phyloP scores from a whole-genome alignment of 208 protist species.

The Leishmania tropica region DNA sequence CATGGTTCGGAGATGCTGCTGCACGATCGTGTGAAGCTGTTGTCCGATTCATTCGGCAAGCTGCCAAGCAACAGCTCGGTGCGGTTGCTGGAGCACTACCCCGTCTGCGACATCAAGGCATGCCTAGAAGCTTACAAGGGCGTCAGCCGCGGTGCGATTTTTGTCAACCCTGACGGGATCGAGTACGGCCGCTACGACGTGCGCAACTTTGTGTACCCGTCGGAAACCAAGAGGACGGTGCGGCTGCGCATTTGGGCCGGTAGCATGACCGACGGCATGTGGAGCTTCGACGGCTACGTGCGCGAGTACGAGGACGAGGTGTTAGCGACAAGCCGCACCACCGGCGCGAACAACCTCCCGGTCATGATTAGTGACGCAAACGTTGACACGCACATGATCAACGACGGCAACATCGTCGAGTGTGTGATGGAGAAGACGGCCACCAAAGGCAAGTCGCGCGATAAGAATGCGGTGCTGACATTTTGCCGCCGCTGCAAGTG shows the following conservation, averaged over 20 bases:
- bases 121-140: slow-evolving; percentile 58
- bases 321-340: slow-evolving; percentile 33
- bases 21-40: slow-evolving; percentile 59
- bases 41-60: slow-evolving; percentile 59
- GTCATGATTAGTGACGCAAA: slow-evolving; percentile 63
- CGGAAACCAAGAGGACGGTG: slow-evolving; percentile 62
- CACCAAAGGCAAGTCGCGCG: slow-evolving; percentile 32
- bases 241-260: slow-evolving; percentile 74
- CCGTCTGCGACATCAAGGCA: slow-evolving; percentile 53
- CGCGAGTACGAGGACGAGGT: slow-evolving; percentile 56
- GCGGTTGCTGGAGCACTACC: slow-evolving; percentile 69
- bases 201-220: slow-evolving; percentile 75
- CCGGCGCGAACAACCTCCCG: slow-evolving; percentile 25
- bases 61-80: slow-evolving; percentile 42
- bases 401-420: slow-evolving; percentile 89
- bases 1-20: slow-evolving; percentile 60
- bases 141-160: slow-evolving; percentile 63
- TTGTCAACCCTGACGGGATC: slow-evolving; percentile 84
- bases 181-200: slow-evolving; percentile 68
- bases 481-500: slow-evolving; percentile 77
- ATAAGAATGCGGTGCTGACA: slow-evolving; percentile 39
- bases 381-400: slow-evolving; percentile 64
- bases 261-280: slow-evolving; percentile 35
- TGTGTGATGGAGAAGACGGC: slow-evolving; percentile 52
- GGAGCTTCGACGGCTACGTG: slow-evolving; percentile 78